These are phyloP conservation scores for Dryas integrifolia DNA, from an alignment of 331 rosid species.

Conservation along the genomic window DNA sequence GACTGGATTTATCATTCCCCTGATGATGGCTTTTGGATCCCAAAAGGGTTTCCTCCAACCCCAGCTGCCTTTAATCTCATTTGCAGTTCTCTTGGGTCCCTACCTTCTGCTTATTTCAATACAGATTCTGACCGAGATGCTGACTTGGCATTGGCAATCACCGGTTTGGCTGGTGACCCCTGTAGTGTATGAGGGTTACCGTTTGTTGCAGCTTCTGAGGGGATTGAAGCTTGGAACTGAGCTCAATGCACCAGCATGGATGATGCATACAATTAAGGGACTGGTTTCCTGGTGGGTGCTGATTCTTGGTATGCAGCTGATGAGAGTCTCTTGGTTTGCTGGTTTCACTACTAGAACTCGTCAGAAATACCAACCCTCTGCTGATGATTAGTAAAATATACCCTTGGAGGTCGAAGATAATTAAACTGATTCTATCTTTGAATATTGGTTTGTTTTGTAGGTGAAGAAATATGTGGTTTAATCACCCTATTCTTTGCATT, in stretches of 20 bases:
- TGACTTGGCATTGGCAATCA: slow-evolving; percentile 94
- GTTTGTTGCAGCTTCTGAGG: slow-evolving; percentile 87
- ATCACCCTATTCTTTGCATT: slow-evolving; percentile 3
- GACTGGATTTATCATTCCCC: slow-evolving; percentile 64
- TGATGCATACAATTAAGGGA: slow-evolving; percentile 67
- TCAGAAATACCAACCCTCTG: slow-evolving; percentile 31
- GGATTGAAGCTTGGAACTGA: slow-evolving; percentile 82
- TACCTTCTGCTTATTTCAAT: slow-evolving; percentile 72
- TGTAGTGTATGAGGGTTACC: slow-evolving; percentile 70
- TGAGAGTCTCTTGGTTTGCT: slow-evolving; percentile 98
- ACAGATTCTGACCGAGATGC: slow-evolving; percentile 72
- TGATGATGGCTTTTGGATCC: slow-evolving; percentile 57
- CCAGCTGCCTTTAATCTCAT: slow-evolving; percentile 59
- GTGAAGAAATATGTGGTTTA: slow-evolving; percentile 21
- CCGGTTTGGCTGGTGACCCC: slow-evolving; percentile 97
- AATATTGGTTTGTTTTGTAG: background rate
- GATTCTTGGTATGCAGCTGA: slow-evolving; percentile 80
- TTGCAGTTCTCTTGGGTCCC: slow-evolving; percentile 72
- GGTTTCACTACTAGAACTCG: slow-evolving; percentile 53
- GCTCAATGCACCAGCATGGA: slow-evolving; percentile 75
- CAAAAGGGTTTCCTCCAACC: slow-evolving; percentile 65
- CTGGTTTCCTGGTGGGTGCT: slow-evolving; percentile 96
- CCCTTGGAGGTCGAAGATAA: background rate
- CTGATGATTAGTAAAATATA: slow-evolving; percentile 28
- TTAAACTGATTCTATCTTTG: background rate